Evolutionary conservation across 139 green algal genomes (phyloP), one percentile per base, ranked within the genome.

Genomic region (Tetradesmus lagerheimii): DNA sequence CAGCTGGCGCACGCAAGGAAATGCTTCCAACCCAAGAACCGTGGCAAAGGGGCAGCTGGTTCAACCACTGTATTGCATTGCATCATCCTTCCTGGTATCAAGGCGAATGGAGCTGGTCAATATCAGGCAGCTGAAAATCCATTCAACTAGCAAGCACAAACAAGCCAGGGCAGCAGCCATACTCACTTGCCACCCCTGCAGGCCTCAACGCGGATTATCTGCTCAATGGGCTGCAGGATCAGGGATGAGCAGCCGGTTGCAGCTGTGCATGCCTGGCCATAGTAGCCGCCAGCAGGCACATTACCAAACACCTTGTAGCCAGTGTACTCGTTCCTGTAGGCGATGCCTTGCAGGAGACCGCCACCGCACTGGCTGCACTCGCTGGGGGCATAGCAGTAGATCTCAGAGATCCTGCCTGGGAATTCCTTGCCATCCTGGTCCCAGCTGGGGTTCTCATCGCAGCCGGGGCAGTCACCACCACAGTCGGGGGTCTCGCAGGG

Each of bases 141-240:
- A 12, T 57, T 50, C 5, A 50, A 9, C 43, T 9, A 50, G 43
- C 43, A 5, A 66, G 53, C 14, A 66, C 12, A 23, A 23, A 25
- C 15, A 20, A n/a, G 23, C 57, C 57, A 71, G 57, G 8, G 47
- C 20, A 71, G 57, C 57, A 71, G 20, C 57, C 57, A 71, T n/a
- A n/a, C 80, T 86, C 45, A 86, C 57, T 78, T 77, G 82, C 82
- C 82, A 78, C 82, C 82, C 35, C 57, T 77, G 82, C 82, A 87
- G 29, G 82, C 82, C 57, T 78, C 57, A 4, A 87, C 82, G 18
- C 57, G 34, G 53, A 78, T 53, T 27, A 87, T 78, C 25, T 86
- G 64, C 80, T 86, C 80, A 50, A 86, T 50, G 57, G 80, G 45
- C 38, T 57, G 43, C 31, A 86, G 80, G 4, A 86, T 15, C 11